Conservation (phyloP, 1,139 yeast genomes). For the Scheffersomyces segobiensis region DNA sequence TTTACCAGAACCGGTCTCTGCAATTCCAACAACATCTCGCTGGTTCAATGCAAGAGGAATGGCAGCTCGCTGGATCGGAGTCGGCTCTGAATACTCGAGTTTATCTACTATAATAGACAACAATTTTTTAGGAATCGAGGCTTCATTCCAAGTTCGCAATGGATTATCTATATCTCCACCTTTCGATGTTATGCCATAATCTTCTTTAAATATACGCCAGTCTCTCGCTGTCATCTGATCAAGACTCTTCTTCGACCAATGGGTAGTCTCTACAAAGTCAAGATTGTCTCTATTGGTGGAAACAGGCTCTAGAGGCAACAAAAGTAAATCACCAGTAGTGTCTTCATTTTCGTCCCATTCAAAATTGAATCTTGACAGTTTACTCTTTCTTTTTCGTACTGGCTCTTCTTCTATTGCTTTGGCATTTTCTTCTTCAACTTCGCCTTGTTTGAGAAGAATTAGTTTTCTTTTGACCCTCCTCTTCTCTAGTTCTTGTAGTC, state of each 20-base stretch:
- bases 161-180: constrained; percentile 61
- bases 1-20: constrained; percentile 96
- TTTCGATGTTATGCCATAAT: constrained; percentile 62
- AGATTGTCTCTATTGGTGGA: constrained; percentile 4
- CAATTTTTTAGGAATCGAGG: constrained; percentile 47
- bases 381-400: constrained; percentile 10
- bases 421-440: constrained; percentile 7
- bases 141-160: constrained; percentile 71
- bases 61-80: constrained; percentile 89
- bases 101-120: constrained; percentile 31
- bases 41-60: constrained; percentile 68
- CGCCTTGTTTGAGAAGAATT: constrained; percentile 6
- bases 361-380: constrained; percentile 54
- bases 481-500: constrained; percentile 7
- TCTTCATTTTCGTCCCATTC: constrained; percentile 73
- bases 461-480: constrained; percentile 1
- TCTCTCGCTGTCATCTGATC: constrained; percentile 75
- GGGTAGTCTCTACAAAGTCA: constrained; percentile 28
- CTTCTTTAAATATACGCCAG: constrained; percentile 88
- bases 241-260: constrained; percentile 72
- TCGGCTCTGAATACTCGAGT: constrained; percentile 62
- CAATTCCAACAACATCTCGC: constrained; percentile 82
- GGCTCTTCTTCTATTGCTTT: neutral
- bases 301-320: constrained; percentile 33
- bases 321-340: constrained; percentile 48